Percentiles rank a stretch among this genome's conserved stretches.
These are phyloP conservation scores for Cyclostephanos invisitatus DNA, from an alignment of 108 stramenopile species.

Conservation along the genomic window DNA sequence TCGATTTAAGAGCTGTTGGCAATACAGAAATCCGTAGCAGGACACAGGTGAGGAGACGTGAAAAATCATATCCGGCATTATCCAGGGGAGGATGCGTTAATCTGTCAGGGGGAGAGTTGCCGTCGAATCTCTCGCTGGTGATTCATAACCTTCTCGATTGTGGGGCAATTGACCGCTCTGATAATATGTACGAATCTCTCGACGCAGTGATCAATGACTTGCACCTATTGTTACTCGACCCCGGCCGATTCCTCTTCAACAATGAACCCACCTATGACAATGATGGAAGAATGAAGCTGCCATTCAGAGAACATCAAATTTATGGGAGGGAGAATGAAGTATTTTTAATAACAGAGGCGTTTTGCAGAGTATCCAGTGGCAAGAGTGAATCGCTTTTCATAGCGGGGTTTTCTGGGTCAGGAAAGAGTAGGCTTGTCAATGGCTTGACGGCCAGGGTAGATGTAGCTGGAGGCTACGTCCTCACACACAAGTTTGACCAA, in stretches of 20 bases:
- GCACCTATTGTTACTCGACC: conserved; percentile 30
- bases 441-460: not conserved
- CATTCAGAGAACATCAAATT: conserved; percentile 20
- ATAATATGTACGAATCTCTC: conserved; percentile 24
- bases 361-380: conserved; percentile 18
- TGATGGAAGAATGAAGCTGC: not conserved
- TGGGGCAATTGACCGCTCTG: conserved; percentile 4
- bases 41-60: not conserved
- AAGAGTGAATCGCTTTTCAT: conserved; percentile 35
- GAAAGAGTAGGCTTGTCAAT: no score
- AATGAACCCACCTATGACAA: not conserved
- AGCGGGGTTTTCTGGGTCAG: conserved; percentile 32
- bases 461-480: conserved; percentile 10
- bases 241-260: conserved; percentile 29
- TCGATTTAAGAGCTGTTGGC: not conserved
- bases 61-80: not conserved
- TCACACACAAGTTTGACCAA: conserved; percentile 31
- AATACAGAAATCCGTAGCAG: no score
- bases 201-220: conserved; percentile 23
- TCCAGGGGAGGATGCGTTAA: not conserved
- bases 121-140: conserved; percentile 7
- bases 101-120: conserved; percentile 1
- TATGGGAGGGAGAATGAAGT: conserved; percentile 34
- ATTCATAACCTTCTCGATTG: conserved; percentile 32
- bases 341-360: conserved; percentile 9